These are phyloP conservation scores for Globisporangium echinulatum DNA, from an alignment of 352 stramenopile species.

Conservation along the genomic window DNA sequence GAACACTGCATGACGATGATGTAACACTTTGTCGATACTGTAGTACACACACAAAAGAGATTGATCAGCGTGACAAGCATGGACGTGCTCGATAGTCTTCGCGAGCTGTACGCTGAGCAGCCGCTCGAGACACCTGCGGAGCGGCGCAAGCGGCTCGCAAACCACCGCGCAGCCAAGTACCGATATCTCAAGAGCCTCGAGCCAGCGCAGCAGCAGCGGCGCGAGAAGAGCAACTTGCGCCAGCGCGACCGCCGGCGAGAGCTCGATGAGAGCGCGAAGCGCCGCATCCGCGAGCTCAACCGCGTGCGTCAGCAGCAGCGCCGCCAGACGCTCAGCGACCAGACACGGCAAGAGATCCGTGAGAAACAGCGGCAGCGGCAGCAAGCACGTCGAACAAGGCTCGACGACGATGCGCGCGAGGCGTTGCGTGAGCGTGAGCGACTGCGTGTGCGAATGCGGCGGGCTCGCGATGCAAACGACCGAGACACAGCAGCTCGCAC, in stretches of 20 bases:
- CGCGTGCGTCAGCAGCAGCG: slow-evolving; percentile 46
- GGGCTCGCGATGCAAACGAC: slow-evolving; percentile 14
- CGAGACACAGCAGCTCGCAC: neutral
- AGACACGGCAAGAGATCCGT: slow-evolving; percentile 24
- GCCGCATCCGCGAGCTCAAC: slow-evolving; percentile 52
- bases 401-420: slow-evolving; percentile 35
- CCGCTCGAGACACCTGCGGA: slow-evolving; percentile 35
- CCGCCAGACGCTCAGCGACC: slow-evolving; percentile 34
- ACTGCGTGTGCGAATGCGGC: slow-evolving; percentile 31
- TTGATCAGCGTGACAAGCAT: slow-evolving; percentile 7
- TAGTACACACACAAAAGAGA: neutral
- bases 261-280: slow-evolving; percentile 30
- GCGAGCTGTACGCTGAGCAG: slow-evolving; percentile 34
- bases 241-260: slow-evolving; percentile 40
- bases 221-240: slow-evolving; percentile 32
- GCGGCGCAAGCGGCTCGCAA: slow-evolving; percentile 45
- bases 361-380: slow-evolving; percentile 41
- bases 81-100: slow-evolving; percentile 51
- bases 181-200: slow-evolving; percentile 30
- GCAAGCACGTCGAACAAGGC: slow-evolving; percentile 28
- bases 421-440: slow-evolving; percentile 39
- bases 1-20: neutral
- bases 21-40: no score
- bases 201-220: slow-evolving; percentile 19
- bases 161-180: slow-evolving; percentile 65